These are phyloP conservation scores for Apiosordaria backusii DNA, from an alignment of 495 filamentous ascomycete genomes.

Conservation along the genomic window DNA sequence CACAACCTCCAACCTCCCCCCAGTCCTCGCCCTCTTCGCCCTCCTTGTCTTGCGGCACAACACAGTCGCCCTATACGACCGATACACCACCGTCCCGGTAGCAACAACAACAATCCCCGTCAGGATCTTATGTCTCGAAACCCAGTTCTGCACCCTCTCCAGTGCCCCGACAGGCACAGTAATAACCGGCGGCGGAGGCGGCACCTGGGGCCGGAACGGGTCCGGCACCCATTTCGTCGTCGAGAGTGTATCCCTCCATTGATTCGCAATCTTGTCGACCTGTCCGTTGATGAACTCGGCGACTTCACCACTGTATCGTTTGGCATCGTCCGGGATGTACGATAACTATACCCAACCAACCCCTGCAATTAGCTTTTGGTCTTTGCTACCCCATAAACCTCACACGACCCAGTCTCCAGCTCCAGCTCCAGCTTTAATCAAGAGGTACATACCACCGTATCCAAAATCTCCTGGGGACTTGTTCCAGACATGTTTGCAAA, in stretches of 20 bases:
- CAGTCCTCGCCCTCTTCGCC: slow-evolving; percentile 73
- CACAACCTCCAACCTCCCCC: slow-evolving; percentile 85
- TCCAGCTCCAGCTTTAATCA: neutral
- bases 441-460: neutral
- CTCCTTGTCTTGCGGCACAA: slow-evolving; percentile 62
- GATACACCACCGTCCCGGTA: slow-evolving; percentile 63
- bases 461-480: neutral
- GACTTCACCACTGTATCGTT: slow-evolving; percentile 40
- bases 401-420: neutral
- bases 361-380: neutral
- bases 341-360: neutral
- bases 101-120: slow-evolving; percentile 65
- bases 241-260: slow-evolving; percentile 59
- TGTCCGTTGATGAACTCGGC: slow-evolving; percentile 74
- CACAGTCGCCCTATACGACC: slow-evolving; percentile 60
- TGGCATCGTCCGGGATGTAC: slow-evolving; percentile 58
- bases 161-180: slow-evolving; percentile 35
- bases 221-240: slow-evolving; percentile 72
- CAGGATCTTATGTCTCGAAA: slow-evolving; percentile 63
- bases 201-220: slow-evolving; percentile 57
- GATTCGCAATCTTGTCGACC: slow-evolving; percentile 64
- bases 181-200: slow-evolving; percentile 42
- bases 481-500: neutral
- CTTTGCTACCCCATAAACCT: neutral
- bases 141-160: slow-evolving; percentile 54